These are phyloP conservation scores for Fraxinus quadrangulata DNA, from an alignment of 257 asterid species.

Conservation along the genomic window DNA sequence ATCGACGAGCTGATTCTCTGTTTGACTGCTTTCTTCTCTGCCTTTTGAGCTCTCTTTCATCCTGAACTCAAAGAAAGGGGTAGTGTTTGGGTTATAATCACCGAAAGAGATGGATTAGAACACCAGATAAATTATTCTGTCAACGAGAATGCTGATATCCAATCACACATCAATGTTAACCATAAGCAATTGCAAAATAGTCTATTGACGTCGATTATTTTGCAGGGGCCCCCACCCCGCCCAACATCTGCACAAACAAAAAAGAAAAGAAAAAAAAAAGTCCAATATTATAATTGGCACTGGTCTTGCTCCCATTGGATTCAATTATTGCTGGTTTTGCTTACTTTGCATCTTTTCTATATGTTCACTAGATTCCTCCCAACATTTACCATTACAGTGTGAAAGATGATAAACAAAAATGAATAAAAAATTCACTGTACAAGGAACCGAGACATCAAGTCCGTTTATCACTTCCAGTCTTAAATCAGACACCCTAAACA, in stretches of 20 bases:
- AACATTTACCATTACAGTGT: not conserved
- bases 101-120: constrained; percentile 7
- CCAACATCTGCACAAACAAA: no score
- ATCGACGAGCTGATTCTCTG: constrained; percentile 96
- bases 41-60: constrained; percentile 87
- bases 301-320: not conserved
- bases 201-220: not conserved
- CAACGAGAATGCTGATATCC: not conserved
- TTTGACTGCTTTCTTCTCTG: constrained; percentile 96
- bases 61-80: constrained; percentile 52
- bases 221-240: not conserved
- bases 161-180: not conserved
- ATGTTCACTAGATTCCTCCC: not conserved
- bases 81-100: constrained; percentile 10
- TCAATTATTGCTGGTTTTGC: not conserved
- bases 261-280: no score
- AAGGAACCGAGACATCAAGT: not conserved
- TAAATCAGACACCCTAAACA: not conserved
- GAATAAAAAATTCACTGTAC: not conserved
- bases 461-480: not conserved
- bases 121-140: not conserved
- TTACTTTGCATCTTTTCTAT: not conserved
- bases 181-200: not conserved
- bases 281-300: not conserved
- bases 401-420: not conserved